phyloP scores from a whole-genome alignment of 2,329 filamentous ascomycete species.

The Coniosporium tulheliwenetii region DNA sequence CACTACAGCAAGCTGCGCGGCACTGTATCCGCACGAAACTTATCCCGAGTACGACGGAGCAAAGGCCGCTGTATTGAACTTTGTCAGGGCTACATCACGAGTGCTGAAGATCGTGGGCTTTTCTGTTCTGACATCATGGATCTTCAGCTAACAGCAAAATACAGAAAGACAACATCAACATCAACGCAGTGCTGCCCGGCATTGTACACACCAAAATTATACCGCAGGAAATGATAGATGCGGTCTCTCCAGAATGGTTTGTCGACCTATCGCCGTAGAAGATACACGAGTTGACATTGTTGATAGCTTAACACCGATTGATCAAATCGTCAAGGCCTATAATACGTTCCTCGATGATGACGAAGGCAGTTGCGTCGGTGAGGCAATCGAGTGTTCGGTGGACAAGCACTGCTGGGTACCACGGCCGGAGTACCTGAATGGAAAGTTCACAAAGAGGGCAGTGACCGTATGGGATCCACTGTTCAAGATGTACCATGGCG shows the following conservation, averaged over 20 bases:
- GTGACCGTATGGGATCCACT: slow-evolving; percentile 33
- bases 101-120: slow-evolving; percentile 19
- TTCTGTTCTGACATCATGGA: no score
- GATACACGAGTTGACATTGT: neutral
- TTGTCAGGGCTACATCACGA: slow-evolving; percentile 23
- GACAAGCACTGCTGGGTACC: slow-evolving; percentile 24
- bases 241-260: slow-evolving; percentile 19
- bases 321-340: slow-evolving; percentile 31
- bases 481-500: slow-evolving; percentile 29
- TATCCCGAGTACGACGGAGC: slow-evolving; percentile 36
- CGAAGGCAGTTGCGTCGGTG: slow-evolving; percentile 17
- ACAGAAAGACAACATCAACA: slow-evolving; percentile 30
- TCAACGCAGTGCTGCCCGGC: slow-evolving; percentile 34
- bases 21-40: slow-evolving; percentile 25
- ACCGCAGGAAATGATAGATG: slow-evolving; percentile 26
- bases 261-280: neutral
- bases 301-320: slow-evolving; percentile 22
- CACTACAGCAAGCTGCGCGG: slow-evolving; percentile 27
- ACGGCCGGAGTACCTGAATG: slow-evolving; percentile 23
- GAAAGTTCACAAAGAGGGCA: slow-evolving; percentile 24
- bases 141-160: neutral
- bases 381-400: slow-evolving; percentile 29
- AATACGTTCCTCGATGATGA: slow-evolving; percentile 29
- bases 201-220: slow-evolving; percentile 30
- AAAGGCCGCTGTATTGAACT: slow-evolving; percentile 31